These are phyloP conservation scores for Aegilops bicornis DNA, from an alignment of 176 grass and related monocot genomes.

Conservation along the genomic window DNA sequence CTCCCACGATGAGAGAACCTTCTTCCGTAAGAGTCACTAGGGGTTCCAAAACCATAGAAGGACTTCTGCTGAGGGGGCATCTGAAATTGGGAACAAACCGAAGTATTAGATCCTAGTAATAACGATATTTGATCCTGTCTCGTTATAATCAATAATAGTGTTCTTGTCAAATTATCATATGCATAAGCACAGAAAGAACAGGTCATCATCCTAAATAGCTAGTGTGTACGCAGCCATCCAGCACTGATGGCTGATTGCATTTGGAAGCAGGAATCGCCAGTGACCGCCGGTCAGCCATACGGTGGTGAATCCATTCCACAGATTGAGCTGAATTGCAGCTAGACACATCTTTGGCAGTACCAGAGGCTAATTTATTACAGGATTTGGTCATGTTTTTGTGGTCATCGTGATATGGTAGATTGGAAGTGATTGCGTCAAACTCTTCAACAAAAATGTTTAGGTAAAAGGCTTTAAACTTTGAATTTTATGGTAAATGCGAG, in stretches of 20 bases:
- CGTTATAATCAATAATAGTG: background rate
- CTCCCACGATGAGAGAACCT: slow-evolving; percentile 54
- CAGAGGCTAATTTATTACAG: slow-evolving; percentile 10
- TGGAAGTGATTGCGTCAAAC: background rate
- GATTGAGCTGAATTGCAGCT: background rate
- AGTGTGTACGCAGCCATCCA: background rate
- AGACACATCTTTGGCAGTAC: background rate
- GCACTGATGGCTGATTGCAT: background rate
- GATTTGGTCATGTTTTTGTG: background rate
- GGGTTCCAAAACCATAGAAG: slow-evolving; percentile 73
- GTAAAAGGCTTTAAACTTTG: background rate
- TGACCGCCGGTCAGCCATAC: no score
- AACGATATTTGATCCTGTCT: background rate
- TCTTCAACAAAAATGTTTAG: background rate
- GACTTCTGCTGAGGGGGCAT: slow-evolving; percentile 59
- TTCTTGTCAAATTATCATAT: background rate
- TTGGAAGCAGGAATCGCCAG: background rate
- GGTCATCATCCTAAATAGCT: slow-evolving; percentile 11
- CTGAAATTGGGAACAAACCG: slow-evolving; percentile 19
- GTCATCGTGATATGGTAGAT: background rate
- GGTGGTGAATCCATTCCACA: background rate
- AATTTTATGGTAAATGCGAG: background rate
- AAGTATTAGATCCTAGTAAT: slow-evolving; percentile 12
- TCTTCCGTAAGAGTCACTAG: slow-evolving; percentile 58
- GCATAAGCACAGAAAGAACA: background rate